Percentiles rank a stretch among this genome's conserved stretches.
These are phyloP conservation scores for Candida lessepsii DNA, from an alignment of 805 yeast species.

Conservation along the genomic window DNA sequence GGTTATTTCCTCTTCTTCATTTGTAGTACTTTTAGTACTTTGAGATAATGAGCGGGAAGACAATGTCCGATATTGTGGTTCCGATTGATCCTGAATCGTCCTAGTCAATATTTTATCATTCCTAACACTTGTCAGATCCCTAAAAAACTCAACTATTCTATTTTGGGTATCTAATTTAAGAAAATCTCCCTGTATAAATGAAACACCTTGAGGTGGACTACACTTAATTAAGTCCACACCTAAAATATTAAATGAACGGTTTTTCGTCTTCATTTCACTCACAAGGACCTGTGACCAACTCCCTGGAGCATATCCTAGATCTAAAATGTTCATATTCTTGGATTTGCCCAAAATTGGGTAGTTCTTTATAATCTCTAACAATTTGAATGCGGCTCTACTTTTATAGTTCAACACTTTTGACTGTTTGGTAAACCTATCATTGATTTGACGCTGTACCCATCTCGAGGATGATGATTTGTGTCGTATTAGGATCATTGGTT, in stretches of 20 bases:
- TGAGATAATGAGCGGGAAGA: too few relatives aligned
- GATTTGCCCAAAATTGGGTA: conserved; percentile 53
- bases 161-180: conserved; percentile 51
- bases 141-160: conserved; percentile 51
- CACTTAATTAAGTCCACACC: conserved; percentile 61
- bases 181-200: conserved; percentile 41
- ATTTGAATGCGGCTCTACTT: conserved; percentile 90
- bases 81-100: too few relatives aligned
- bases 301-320: conserved; percentile 92
- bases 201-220: conserved; percentile 36
- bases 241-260: conserved; percentile 50
- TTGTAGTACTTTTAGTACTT: too few relatives aligned
- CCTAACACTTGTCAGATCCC: too few relatives aligned
- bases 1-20: background rate
- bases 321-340: conserved; percentile 61
- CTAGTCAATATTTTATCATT: too few relatives aligned
- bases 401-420: conserved; percentile 62
- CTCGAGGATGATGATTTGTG: conserved; percentile 51
- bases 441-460: conserved; percentile 73
- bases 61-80: too few relatives aligned
- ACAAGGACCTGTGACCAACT: conserved; percentile 90
- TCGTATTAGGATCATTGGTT: conserved; percentile 6
- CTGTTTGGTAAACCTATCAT: conserved; percentile 63
- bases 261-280: conserved; percentile 29
- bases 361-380: conserved; percentile 69